Evolutionary conservation across 805 yeast species (phyloP).

Genomic region (Candida montana): DNA sequence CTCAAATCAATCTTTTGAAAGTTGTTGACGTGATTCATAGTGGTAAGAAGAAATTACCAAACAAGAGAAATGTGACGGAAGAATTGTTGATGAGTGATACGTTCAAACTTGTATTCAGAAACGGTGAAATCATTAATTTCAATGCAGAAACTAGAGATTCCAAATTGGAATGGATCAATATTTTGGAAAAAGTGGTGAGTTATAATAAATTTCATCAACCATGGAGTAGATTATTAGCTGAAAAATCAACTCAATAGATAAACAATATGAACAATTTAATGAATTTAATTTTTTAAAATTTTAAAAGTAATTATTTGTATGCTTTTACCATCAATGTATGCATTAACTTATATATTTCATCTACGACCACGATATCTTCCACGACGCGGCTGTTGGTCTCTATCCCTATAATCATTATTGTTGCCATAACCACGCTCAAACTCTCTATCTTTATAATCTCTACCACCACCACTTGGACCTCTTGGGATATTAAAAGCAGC

Average conservation of each 20-base stretch:
- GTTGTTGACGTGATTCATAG: conserved; percentile 38
- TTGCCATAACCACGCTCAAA: conserved; percentile 14
- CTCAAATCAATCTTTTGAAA: conserved; percentile 69
- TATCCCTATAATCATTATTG: conserved; percentile 18
- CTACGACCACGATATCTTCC: conserved; percentile 15
- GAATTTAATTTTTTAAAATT: neutral
- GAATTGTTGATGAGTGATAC: conserved; percentile 64
- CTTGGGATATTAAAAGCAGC: conserved; percentile 8
- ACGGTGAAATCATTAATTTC: conserved; percentile 79
- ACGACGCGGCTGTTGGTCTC: conserved; percentile 16
- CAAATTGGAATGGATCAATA: conserved; percentile 59
- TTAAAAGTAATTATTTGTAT: neutral
- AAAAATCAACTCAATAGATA: conserved; percentile 7
- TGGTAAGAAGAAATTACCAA: conserved; percentile 27
- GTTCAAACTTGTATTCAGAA: conserved; percentile 67
- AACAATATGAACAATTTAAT: neutral
- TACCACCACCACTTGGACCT: conserved; percentile 8
- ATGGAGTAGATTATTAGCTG: conserved; percentile 47
- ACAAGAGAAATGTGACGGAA: conserved; percentile 62
- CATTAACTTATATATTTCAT: conserved; percentile 3
- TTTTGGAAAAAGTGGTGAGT: conserved; percentile 50
- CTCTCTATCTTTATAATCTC: conserved; percentile 18
- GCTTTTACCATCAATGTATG: neutral
- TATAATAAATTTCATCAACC: conserved; percentile 55
- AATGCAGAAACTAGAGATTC: conserved; percentile 70